phyloP scores from a whole-genome alignment of 306 rosid genomes.

The Pyrus pyrifolia region DNA sequence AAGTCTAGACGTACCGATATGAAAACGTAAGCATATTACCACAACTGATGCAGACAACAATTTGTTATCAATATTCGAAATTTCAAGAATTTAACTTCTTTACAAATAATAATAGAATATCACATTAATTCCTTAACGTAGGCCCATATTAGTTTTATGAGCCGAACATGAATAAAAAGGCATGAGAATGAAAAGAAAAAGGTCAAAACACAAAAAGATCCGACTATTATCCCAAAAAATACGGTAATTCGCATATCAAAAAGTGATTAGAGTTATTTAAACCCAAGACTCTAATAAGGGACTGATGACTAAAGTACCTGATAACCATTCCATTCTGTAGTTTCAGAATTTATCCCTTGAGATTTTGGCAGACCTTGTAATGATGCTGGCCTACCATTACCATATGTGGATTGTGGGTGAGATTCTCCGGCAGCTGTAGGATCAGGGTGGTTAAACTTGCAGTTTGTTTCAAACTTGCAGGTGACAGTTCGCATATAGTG shows the following conservation, averaged over 20 bases:
- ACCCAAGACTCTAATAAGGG: background rate
- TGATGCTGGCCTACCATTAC: constrained; percentile 47
- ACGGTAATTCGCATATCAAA: background rate
- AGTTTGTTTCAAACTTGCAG: constrained; percentile 74
- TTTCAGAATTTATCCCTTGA: constrained; percentile 47
- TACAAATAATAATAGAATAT: too few species aligned
- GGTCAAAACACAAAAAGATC: background rate
- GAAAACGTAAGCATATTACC: background rate
- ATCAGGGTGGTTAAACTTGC: constrained; percentile 94
- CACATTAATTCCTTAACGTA: background rate
- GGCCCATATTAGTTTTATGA: too few species aligned
- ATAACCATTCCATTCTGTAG: constrained; percentile 73
- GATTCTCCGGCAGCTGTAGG: constrained; percentile 60
- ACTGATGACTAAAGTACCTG: constrained; percentile 43
- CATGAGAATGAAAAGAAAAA: background rate
- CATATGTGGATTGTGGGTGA: constrained; percentile 40
- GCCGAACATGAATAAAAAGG: too few species aligned
- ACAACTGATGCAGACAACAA: background rate
- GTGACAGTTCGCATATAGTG: constrained; percentile 80
- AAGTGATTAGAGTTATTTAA: background rate
- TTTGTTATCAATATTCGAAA: background rate
- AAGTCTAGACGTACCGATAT: background rate
- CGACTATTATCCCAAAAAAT: background rate
- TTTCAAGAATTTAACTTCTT: background rate
- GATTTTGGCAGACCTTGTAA: constrained; percentile 45